Base-by-base conservation (phyloP, 1,139 yeast species). In the Petasospora rhodanensis region DNA sequence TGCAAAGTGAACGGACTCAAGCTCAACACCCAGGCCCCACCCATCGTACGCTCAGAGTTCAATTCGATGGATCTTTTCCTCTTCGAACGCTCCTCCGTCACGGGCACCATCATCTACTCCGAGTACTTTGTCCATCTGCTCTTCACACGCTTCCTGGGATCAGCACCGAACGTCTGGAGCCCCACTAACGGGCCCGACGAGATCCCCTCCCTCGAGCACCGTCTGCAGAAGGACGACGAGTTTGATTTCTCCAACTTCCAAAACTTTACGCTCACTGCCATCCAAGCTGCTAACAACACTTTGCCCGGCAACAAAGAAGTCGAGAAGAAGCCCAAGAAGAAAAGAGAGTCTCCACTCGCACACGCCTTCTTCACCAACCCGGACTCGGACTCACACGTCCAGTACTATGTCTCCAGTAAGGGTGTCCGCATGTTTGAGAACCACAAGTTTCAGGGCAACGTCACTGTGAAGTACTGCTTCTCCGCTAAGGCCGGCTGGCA, bases 351-450 rank as follows among this genome's bases (percentile, higher is more conserved):
- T 6, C 95, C 95, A 0, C 79, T 80, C 43, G 73, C 76, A 34
- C 95, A 84, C 51, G 68, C 76, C 29, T 85, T 73, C 51, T 86
- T 85, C 57, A 79, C 91, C 9, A 87, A 89, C 47, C 97, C 97
- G 0, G 93, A 83, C 52, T 83, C 95, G 0, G 93, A 83, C 43
- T 67, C 95, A 0, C 82, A 79, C 50, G 56, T 74, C 10, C 96
- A 89, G 53, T 87, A 87, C 53, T 87, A 79, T 50, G 76, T 72
- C 2, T 75, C 91, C 0, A 49, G 64, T n/a, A 59, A 59, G 4
- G 96, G 96, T 1, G 69, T 85, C 2, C 60, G 95, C 17, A 51
- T 84, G 4, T 72, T 73, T 44, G 54, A 64, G 27, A 54, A 70
- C 24, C 67, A 66, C 34, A 41, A 45, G 0, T 62, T 74, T 36